phyloP scores from a whole-genome alignment of 805 yeast genomes.

The Hanseniaspora singularis region DNA sequence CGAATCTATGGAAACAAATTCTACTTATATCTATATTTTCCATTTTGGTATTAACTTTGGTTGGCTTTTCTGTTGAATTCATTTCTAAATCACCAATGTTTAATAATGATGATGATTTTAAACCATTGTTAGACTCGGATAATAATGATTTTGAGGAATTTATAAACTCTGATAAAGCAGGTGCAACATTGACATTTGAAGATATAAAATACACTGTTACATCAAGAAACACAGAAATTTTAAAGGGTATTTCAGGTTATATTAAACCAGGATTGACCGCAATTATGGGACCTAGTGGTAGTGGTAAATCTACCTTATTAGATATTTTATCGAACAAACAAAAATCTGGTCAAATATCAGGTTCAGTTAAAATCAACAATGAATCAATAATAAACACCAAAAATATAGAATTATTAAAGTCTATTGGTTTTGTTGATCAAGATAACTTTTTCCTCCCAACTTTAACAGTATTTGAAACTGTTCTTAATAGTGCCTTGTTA shows the following conservation, averaged over 20 bases:
- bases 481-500: constrained; percentile 77
- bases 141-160: constrained; percentile 32
- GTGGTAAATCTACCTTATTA: constrained; percentile 88
- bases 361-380: constrained; percentile 71
- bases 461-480: constrained; percentile 89
- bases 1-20: constrained; percentile 37
- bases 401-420: constrained; percentile 28
- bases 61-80: constrained; percentile 31
- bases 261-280: constrained; percentile 84
- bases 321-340: constrained; percentile 85
- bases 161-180: constrained; percentile 41
- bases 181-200: constrained; percentile 67
- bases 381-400: constrained; percentile 18
- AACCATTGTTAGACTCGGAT: constrained; percentile 2
- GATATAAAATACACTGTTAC: constrained; percentile 49
- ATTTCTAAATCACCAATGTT: constrained; percentile 55
- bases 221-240: constrained; percentile 33
- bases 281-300: constrained; percentile 98
- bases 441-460: constrained; percentile 87
- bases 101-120: constrained; percentile 23
- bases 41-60: constrained; percentile 31
- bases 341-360: constrained; percentile 59
- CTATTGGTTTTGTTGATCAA: constrained; percentile 92
- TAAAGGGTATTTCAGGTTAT: constrained; percentile 56
- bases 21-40: constrained; percentile 34